Evolutionary conservation across 495 filamentous ascomycete species (phyloP).

Genomic region (Pseudoneurospora amorphoporcata): DNA sequence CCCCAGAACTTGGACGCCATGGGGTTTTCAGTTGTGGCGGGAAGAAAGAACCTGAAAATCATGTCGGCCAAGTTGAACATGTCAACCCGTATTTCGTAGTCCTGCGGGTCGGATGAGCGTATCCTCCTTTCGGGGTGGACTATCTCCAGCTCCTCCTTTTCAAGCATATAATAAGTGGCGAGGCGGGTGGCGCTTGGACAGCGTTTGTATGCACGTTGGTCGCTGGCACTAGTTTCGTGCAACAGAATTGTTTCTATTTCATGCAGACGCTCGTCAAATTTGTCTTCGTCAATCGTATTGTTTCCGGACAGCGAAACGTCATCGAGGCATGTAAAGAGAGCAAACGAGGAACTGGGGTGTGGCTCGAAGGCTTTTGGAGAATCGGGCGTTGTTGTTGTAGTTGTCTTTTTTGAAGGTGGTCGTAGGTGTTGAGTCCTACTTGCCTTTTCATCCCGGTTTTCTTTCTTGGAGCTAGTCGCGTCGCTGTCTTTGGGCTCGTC

Average conservation of each 20-base stretch:
- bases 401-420: neutral
- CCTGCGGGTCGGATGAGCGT: neutral
- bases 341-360: neutral
- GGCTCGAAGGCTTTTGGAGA: neutral
- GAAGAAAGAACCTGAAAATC: constrained; percentile 28
- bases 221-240: constrained; percentile 7
- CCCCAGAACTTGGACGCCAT: constrained; percentile 28
- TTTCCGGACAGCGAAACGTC: neutral
- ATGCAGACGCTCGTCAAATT: constrained; percentile 4
- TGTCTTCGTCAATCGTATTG: constrained; percentile 1
- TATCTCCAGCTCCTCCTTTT: constrained; percentile 4
- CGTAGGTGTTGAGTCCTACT: neutral
- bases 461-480: neutral
- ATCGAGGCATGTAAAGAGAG: constrained; percentile 3
- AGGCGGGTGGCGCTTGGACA: constrained; percentile 5
- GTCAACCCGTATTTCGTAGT: constrained; percentile 18
- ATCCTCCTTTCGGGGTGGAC: neutral
- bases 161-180: constrained; percentile 3
- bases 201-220: constrained; percentile 6
- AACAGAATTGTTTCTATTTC: constrained; percentile 11
- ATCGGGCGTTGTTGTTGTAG: neutral
- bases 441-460: neutral
- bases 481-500: neutral
- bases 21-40: constrained; percentile 7
- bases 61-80: constrained; percentile 22